Evolutionary conservation across 2,329 filamentous ascomycete species (phyloP).

Genomic region (Whalleya microplaca): DNA sequence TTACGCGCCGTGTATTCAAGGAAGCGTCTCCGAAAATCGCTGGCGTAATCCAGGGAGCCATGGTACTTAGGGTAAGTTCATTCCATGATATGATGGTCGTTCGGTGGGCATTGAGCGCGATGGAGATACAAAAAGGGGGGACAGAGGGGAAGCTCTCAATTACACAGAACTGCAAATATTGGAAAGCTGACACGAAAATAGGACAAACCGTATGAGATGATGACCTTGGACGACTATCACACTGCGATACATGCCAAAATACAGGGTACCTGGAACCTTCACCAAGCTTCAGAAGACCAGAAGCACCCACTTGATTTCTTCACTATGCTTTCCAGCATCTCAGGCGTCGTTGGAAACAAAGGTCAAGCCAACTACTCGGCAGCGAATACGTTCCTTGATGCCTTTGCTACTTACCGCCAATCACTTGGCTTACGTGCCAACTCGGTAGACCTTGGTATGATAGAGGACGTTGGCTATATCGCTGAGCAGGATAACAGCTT

Average conservation of each 20-base stretch:
- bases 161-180: too few relatives aligned
- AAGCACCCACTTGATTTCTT: constrained; percentile 41
- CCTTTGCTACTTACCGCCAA: constrained; percentile 42
- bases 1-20: constrained; percentile 12
- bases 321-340: constrained; percentile 39
- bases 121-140: too few relatives aligned
- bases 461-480: constrained; percentile 40
- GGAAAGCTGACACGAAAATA: too few relatives aligned
- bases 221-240: constrained; percentile 39
- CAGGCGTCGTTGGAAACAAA: constrained; percentile 40
- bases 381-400: constrained; percentile 46
- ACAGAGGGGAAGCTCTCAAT: too few relatives aligned
- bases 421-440: constrained; percentile 39
- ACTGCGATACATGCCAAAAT: constrained; percentile 39
- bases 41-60: constrained; percentile 38
- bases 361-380: constrained; percentile 47
- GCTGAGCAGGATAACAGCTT: constrained; percentile 24
- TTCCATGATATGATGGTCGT: not conserved
- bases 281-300: constrained; percentile 28
- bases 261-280: constrained; percentile 43
- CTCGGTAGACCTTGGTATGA: constrained; percentile 44
- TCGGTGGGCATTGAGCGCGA: too few relatives aligned
- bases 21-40: constrained; percentile 8
- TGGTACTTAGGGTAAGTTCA: constrained; percentile 32
- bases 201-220: constrained; percentile 28